Base-by-base conservation (phyloP, 768 basidiomycete genomes). In the Crepidotus variabilis region DNA sequence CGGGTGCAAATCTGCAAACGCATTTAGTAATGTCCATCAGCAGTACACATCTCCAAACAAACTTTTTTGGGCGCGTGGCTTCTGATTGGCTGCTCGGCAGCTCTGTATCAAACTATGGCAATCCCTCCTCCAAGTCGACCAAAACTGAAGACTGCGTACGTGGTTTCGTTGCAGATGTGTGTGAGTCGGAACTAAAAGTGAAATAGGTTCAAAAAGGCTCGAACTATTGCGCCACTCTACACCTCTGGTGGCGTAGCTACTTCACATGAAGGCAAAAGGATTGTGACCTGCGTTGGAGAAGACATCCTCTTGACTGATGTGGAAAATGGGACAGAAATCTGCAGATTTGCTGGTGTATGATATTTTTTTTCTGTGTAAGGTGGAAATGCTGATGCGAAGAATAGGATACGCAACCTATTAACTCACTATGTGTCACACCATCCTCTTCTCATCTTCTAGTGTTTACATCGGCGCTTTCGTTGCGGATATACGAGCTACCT, bases 201-300 rank as follows among this genome's bases (percentile, higher is more conserved):
- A n/a, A 13, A 14, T 55, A 94, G 92, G 28, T 94, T 90, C 72
- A 88, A 87, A 71, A 91, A 90, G 69, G 76, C 71, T 18, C 80
- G 87, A 52, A 77, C 82, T 11, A 86, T 94, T 52, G 81, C 79
- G 35, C 93, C 95, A 2, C 72, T 96, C 46, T 91, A 97, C 67
- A 98, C 96, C 1, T 84, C 84, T 39, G 97, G 97, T 28, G 90
- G 93, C 14, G 85, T 94, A 23, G 84, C 90, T 10, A 76, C 92
- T 49, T 86, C 92, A 3, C 69, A 74, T 47, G 92, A 98, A 75
- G 94, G 92, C 49, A 76, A 73, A 53, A 86, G 79, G 71, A 78
- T 98, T 32, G 80, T 94, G 51, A 94, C 93, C 35, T 94, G 94
- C 60, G 83, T 98, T 11, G 87, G 83, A 46, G 94, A 95, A 65